Evolutionary conservation across 1,284 basidiomycete genomes (phyloP), one percentile per base, ranked within the genome.

Genomic region (Xanthoconium separans): DNA sequence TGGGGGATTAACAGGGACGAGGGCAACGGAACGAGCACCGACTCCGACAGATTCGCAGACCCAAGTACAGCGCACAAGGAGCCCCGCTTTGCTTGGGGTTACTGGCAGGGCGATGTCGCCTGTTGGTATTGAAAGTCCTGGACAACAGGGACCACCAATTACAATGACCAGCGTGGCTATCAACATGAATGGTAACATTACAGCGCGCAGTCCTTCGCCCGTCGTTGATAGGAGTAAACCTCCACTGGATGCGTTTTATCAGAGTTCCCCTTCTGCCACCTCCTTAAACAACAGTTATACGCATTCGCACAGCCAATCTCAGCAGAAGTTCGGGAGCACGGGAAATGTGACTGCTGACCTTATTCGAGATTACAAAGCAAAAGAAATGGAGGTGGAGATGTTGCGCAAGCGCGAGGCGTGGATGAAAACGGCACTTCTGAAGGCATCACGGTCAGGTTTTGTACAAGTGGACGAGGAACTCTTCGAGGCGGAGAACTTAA

Each of bases 371-470:
- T 73, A 93, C 54, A 93, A 89, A 71, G 78, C 80, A 27, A 92
- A 88, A 65, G 92, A 95, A 61, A 76, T 79, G 30, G 95, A 96
- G 66, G 69, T 95, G 33, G 93, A 95, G 59, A 76, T 77, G 34
- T 71, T 90, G 63, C 87, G 83, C 77, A 87, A 85, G 65, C 84
- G 91, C 59, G 88, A 95, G 73, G 77, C 78, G 27, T 97, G 95
- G 86, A 88, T 98, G 84, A 88, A 85, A 68, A 86, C 89, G 40
- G 88, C 91, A 6, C 75, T 98, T 45, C 74, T 78, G 9, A 85
- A 89, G 63, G 95, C 95, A 0, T 79, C 84, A 31, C 84, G 87
- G 54, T 80, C 90, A 54, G 96, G 95, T 13, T 98, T 91, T 70
- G 78, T 93, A 29, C 83, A 89, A 62, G 77, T 82, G 6, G 84